Base-by-base conservation (phyloP, 2,329 filamentous ascomycete genomes). In the Nannizziopsis barbatae region DNA sequence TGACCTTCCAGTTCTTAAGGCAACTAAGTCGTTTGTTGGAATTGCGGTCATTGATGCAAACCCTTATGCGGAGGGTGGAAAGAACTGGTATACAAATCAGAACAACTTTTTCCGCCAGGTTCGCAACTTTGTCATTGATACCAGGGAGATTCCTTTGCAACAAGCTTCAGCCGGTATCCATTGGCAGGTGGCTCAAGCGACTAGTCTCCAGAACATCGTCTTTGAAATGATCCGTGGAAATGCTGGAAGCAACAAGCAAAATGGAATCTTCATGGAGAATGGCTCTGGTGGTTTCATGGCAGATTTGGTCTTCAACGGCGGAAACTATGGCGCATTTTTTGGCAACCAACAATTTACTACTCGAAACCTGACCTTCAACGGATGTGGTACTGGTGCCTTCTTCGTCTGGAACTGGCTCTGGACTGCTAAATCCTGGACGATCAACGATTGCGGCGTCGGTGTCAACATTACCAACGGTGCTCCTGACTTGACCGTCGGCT, bases 381-480 rank as follows among this genome's bases (percentile, higher is more conserved):
- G 77, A 65, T 89, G 84, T 71, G 76, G 86, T 61, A 93, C 86
- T 1, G 87, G 84, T 53, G 80, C 94, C 54, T 86, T 78, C 69
- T 84, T 92, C 80, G 88, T 88, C 72, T 94, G 87, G 87, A 86
- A 90, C 70, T 94, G 87, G 87, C 73, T 80, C 14, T 93, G 84
- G 83, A 80, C 82, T 39, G 79, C 92, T 67, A 86, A 90, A 62
- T 83, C 78, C 32, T 57, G 93, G 33, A 75, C 70, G 40, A 85
- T 93, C 66, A 80, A 86, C 64, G 79, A 83, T 62, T 86, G 83
- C 62, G 69, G 72, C n/a, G 68, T 89, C 35, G 87, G 85, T 48
- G 71, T 93, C 53, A 84, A 93, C 66, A 86, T 94, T 80, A 77
- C 82, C 46, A 77, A 76, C 56, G 76, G 79, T 42, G 77, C 73